Evolutionary conservation across 192 early-diverging fungal species (phyloP).

Genomic region (Rhizoclosmatium globosum): DNA sequence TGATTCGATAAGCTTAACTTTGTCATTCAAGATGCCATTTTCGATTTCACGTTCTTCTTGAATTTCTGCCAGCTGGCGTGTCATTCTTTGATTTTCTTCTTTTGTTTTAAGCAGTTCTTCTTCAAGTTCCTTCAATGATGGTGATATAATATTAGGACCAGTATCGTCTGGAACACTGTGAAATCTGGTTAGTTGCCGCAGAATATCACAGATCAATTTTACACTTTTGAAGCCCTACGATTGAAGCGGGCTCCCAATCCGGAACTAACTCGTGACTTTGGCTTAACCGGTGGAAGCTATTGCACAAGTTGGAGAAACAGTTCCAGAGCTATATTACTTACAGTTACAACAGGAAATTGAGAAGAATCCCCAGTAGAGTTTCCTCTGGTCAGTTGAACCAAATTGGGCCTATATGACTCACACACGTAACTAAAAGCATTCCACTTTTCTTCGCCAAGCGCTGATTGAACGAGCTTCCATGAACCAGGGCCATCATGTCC

Average conservation of each 20-base stretch:
- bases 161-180: not conserved
- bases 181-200: too few species aligned
- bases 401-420: not conserved
- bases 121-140: not conserved
- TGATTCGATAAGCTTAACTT: conserved; percentile 23
- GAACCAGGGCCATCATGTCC: not conserved
- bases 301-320: not conserved
- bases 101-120: not conserved
- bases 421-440: not conserved
- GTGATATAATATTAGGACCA: not conserved
- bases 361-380: not conserved
- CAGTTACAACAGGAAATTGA: not conserved
- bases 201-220: not conserved
- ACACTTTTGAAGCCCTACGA: conserved; percentile 15
- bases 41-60: conserved; percentile 11
- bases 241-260: conserved; percentile 13
- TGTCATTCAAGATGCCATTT: conserved; percentile 18
- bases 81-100: not conserved
- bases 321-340: not conserved
- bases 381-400: not conserved
- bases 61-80: conserved; percentile 14
- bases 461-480: not conserved
- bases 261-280: not conserved
- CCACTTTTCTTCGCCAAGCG: conserved; percentile 11
- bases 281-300: not conserved